Conservation (phyloP, 2,329 filamentous ascomycete species). For the Decorospora gaudefroyi region DNA sequence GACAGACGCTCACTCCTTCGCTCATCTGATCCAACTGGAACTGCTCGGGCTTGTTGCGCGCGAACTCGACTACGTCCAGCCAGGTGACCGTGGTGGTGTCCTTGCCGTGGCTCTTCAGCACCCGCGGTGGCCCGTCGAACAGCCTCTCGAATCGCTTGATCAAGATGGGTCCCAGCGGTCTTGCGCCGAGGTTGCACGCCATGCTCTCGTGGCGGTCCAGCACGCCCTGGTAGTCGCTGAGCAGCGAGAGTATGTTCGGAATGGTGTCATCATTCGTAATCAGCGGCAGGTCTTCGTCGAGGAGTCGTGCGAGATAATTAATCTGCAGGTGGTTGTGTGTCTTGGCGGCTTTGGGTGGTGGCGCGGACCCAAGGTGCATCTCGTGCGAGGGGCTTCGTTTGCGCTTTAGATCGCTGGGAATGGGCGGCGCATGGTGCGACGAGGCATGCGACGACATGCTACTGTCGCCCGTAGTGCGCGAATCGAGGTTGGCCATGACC, state of each 20-base stretch:
- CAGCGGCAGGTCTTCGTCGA: conserved; percentile 64
- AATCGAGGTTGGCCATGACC: conserved; percentile 34
- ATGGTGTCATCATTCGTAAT: conserved; percentile 71
- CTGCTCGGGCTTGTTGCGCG: conserved; percentile 76
- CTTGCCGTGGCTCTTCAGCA: conserved; percentile 65
- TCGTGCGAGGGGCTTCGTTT: conserved; percentile 53
- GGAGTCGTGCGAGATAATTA: conserved; percentile 69
- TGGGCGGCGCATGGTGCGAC: conserved; percentile 27
- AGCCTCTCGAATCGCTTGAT: conserved; percentile 84
- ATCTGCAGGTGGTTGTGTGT: conserved; percentile 66
- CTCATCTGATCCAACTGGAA: conserved; percentile 72
- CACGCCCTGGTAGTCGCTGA: conserved; percentile 83
- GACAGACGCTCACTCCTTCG: conserved; percentile 73
- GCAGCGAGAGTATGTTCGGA: conserved; percentile 70
- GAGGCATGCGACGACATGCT: conserved; percentile 30
- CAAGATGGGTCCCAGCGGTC: conserved; percentile 78
- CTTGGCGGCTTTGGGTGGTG: conserved; percentile 58
- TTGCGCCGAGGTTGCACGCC: conserved; percentile 81
- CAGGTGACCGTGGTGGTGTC: conserved; percentile 70
- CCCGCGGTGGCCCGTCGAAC: conserved; percentile 78
- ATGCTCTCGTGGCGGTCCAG: conserved; percentile 84
- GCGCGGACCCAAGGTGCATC: conserved; percentile 41
- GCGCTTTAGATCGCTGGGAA: conserved; percentile 50
- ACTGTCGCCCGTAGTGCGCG: conserved; percentile 25
- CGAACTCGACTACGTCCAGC: conserved; percentile 85